These are phyloP conservation scores for Leccinum boreale DNA, from an alignment of 768 basidiomycete species.

Conservation along the genomic window DNA sequence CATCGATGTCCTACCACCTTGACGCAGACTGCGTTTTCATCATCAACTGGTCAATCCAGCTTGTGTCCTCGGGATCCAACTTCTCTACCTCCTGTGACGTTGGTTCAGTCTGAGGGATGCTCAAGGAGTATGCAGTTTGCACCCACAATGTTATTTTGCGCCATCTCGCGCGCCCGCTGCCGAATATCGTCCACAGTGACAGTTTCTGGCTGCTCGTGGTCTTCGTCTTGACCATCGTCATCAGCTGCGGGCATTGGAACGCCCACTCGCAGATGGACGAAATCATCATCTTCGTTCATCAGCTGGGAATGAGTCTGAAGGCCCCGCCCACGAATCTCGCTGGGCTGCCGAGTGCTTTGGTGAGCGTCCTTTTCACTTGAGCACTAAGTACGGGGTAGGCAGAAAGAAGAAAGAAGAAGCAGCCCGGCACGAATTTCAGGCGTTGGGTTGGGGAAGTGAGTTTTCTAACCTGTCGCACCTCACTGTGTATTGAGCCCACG, in stretches of 20 bases:
- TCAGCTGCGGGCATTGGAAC: slow-evolving; percentile 25
- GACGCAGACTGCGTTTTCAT: slow-evolving; percentile 24
- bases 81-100: slow-evolving; percentile 15
- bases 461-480: not conserved
- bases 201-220: slow-evolving; percentile 26
- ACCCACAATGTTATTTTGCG: slow-evolving; percentile 32
- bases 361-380: slow-evolving; percentile 28
- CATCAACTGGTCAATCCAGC: slow-evolving; percentile 42
- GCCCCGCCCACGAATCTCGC: slow-evolving; percentile 51
- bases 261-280: slow-evolving; percentile 44
- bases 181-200: slow-evolving; percentile 33
- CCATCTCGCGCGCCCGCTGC: slow-evolving; percentile 32
- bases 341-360: slow-evolving; percentile 56
- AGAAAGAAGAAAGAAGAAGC: slow-evolving; percentile 65
- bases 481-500: not conserved
- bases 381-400: slow-evolving; percentile 37
- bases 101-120: slow-evolving; percentile 2
- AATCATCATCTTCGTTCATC: slow-evolving; percentile 50
- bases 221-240: slow-evolving; percentile 28
- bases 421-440: slow-evolving; percentile 50
- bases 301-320: slow-evolving; percentile 46
- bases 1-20: slow-evolving; percentile 31
- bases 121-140: not conserved
- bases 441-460: slow-evolving; percentile 50
- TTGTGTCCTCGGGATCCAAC: slow-evolving; percentile 39